Base-by-base conservation (phyloP, 148 eudicot genomes). In the Rhododendron molle region DNA sequence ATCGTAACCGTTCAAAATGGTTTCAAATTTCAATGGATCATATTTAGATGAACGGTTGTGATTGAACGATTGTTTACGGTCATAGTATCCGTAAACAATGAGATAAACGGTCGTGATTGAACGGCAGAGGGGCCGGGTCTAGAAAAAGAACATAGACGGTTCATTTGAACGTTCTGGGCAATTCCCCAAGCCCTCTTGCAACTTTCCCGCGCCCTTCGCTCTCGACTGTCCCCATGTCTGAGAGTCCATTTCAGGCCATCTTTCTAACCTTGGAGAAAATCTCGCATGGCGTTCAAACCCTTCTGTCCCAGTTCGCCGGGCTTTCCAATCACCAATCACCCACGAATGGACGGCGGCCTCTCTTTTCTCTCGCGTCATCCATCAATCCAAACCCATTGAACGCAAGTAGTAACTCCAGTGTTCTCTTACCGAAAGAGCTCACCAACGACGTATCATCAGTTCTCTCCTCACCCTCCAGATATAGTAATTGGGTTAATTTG, bases 161-260 rank as follows among this genome's bases (percentile, higher is more conserved):
- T 40, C 44, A 40, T 40, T 40, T 40, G 44, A 20, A 62, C 12
- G 13, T 67, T 67, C 73, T 67, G 10, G 73, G 15, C 32, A 67
- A 26, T 67, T 67, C 73, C 73, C 2, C 73, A 26, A 67, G 26
- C 73, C 28, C 65, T 46, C 7, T 2, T 58, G 65, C 65, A 58
- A 58, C 18, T 44, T 23, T 78, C 56, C 58, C 36, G 20, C 58
- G 81, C 26, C 28, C 47, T 76, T 34, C 3, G 77, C 77, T 32
- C 6, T 76, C 60, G 23, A n/a, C 71, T 62, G 30, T 50, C 62
- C 16, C 81, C 82, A 93, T 93, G 96, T 87, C 93, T 2, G 94
- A 93, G 50, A 94, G 90, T 81, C 98, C 96, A n/a, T 72, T 92
- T 8, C 82, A 90, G 77, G 81, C 85, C 38, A 80, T 96, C 21